phyloP scores from a whole-genome alignment of 805 yeast species.

The Metschnikowia cerradonensis region DNA sequence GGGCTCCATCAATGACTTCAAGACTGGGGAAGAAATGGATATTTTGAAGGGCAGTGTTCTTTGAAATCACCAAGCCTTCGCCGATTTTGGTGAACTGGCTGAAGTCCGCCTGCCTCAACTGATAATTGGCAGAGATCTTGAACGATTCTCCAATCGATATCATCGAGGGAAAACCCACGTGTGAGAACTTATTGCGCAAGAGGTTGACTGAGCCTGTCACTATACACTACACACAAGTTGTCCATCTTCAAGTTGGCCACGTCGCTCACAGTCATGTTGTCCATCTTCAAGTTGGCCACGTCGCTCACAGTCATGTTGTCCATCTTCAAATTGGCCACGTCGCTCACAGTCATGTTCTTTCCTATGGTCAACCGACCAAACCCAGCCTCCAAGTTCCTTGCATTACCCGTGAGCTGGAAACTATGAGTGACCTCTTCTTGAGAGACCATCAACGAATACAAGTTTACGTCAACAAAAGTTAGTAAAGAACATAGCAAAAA shows the following conservation, averaged over 20 bases:
- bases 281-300: slow-evolving; percentile 46
- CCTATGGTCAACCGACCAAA: slow-evolving; percentile 53
- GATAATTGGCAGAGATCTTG: slow-evolving; percentile 54
- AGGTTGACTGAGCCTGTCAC: slow-evolving; percentile 60
- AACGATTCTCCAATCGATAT: slow-evolving; percentile 64
- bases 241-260: slow-evolving; percentile 46
- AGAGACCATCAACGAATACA: too few relatives aligned
- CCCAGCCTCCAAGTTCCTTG: slow-evolving; percentile 48
- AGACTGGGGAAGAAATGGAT: slow-evolving; percentile 60
- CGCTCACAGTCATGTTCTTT: slow-evolving; percentile 64
- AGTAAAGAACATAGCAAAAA: too few relatives aligned
- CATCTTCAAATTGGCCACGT: slow-evolving; percentile 48
- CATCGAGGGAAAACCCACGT: slow-evolving; percentile 54
- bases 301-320: slow-evolving; percentile 66
- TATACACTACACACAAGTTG: slow-evolving; percentile 46
- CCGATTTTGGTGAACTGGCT: slow-evolving; percentile 56
- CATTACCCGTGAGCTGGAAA: slow-evolving; percentile 66
- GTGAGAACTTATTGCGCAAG: slow-evolving; percentile 54
- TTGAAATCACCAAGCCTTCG: slow-evolving; percentile 71
- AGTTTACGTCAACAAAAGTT: too few relatives aligned
- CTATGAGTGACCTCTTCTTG: slow-evolving; percentile 40
- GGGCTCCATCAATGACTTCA: slow-evolving; percentile 71
- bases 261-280: slow-evolving; percentile 65
- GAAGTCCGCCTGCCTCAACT: slow-evolving; percentile 48
- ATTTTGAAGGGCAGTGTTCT: slow-evolving; percentile 50